phyloP scores from a whole-genome alignment of 805 yeast genomes.

The Sugiyamaella chiloensis region DNA sequence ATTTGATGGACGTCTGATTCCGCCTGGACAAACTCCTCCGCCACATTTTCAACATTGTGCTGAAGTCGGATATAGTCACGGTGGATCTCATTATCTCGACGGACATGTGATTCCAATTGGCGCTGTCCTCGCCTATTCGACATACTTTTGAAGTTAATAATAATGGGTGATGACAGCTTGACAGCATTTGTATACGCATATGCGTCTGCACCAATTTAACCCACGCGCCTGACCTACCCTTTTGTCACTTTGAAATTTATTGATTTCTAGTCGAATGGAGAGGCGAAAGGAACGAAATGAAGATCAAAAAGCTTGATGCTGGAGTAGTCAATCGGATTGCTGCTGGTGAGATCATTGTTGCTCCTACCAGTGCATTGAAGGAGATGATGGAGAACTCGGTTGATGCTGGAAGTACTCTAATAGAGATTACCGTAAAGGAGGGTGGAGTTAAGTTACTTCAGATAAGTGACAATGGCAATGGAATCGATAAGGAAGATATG shows the following conservation, averaged over 20 bases:
- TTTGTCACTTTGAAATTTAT: no score
- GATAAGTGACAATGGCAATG: slow-evolving; percentile 85
- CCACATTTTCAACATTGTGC: neutral
- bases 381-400: slow-evolving; percentile 90
- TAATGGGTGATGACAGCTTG: no score
- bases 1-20: slow-evolving; percentile 2
- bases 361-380: slow-evolving; percentile 91
- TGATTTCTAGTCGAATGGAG: no score
- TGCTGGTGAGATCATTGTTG: slow-evolving; percentile 93
- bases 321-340: slow-evolving; percentile 87
- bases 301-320: slow-evolving; percentile 49
- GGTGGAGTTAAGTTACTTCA: slow-evolving; percentile 89
- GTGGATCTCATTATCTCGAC: slow-evolving; percentile 1
- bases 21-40: slow-evolving; percentile 9
- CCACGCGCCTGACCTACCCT: no score
- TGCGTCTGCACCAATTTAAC: no score
- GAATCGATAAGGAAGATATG: slow-evolving; percentile 67
- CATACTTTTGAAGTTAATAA: no score
- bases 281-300: no score
- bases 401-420: slow-evolving; percentile 73
- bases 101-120: neutral
- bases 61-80: slow-evolving; percentile 3
- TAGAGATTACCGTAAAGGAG: slow-evolving; percentile 81
- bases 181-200: no score
- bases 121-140: no score